Conservation (phyloP, 2,329 filamentous ascomycete genomes). For the Phaeosphaeriaceae sp. region DNA sequence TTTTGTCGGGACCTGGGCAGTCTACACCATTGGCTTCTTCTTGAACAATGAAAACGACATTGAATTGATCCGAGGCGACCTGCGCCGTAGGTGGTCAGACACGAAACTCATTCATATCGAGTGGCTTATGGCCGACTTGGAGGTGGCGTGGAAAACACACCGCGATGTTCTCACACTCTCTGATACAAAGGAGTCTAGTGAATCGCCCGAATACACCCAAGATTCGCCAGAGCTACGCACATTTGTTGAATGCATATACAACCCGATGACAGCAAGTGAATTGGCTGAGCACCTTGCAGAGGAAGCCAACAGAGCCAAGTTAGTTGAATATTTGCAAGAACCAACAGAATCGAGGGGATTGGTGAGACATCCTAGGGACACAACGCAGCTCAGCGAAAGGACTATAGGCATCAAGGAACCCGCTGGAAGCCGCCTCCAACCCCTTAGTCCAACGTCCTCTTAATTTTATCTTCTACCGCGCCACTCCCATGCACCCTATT, state of each 20-base stretch:
- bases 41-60: conserved; percentile 7
- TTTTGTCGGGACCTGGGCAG: conserved; percentile 20
- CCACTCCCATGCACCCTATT: neutral
- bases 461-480: neutral
- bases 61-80: conserved; percentile 7
- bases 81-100: conserved; percentile 9
- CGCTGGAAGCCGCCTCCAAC: too few species aligned
- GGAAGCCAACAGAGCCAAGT: too few species aligned
- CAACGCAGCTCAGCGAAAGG: too few species aligned
- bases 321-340: too few species aligned
- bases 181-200: too few species aligned
- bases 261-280: too few species aligned
- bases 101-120: conserved; percentile 16
- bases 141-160: conserved; percentile 8
- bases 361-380: too few species aligned
- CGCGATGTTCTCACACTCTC: neutral
- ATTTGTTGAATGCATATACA: neutral
- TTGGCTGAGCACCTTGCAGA: too few species aligned
- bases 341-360: too few species aligned
- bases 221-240: neutral
- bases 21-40: conserved; percentile 21
- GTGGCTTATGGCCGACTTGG: conserved; percentile 13
- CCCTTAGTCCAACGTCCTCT: neutral
- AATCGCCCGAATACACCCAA: neutral
- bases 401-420: too few species aligned